These are phyloP conservation scores for Diaporthe ampelina DNA, from an alignment of 2,329 filamentous ascomycete genomes.

Conservation along the genomic window DNA sequence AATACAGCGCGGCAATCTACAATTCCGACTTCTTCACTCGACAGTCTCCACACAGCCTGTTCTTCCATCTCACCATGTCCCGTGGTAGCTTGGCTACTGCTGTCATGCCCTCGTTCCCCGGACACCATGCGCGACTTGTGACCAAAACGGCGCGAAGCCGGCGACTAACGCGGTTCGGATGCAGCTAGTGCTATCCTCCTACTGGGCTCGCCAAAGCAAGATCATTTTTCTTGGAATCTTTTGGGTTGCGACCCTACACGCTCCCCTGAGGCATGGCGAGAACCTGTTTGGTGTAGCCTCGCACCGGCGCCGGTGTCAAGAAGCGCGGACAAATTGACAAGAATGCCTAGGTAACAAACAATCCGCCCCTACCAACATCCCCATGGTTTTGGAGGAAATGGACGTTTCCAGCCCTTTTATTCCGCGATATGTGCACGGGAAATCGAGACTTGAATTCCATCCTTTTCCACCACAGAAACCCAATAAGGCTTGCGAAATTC, in stretches of 20 bases:
- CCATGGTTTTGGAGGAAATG: too few relatives aligned
- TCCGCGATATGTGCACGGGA: too few relatives aligned
- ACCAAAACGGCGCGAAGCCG: not conserved
- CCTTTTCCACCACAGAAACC: not conserved
- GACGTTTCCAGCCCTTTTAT: not conserved
- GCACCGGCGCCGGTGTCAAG: not conserved
- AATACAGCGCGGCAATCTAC: slow-evolving; percentile 31
- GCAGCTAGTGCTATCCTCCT: slow-evolving; percentile 3
- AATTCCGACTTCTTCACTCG: slow-evolving; percentile 13
- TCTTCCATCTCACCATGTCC: not conserved
- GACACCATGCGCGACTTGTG: not conserved
- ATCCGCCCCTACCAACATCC: not conserved
- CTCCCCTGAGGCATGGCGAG: too few relatives aligned
- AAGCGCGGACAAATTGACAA: not conserved
- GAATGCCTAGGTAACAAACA: not conserved
- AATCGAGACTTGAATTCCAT: too few relatives aligned
- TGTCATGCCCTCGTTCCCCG: not conserved
- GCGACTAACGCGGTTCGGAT: not conserved
- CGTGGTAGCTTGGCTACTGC: not conserved
- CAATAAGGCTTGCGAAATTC: not conserved
- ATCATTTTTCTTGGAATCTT: not conserved
- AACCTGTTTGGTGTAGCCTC: not conserved
- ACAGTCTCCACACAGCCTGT: too few relatives aligned
- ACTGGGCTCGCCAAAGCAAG: not conserved
- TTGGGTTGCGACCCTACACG: too few relatives aligned